Evolutionary conservation across 768 basidiomycete species (phyloP).

Genomic region (Leccinum fibrillosum): DNA sequence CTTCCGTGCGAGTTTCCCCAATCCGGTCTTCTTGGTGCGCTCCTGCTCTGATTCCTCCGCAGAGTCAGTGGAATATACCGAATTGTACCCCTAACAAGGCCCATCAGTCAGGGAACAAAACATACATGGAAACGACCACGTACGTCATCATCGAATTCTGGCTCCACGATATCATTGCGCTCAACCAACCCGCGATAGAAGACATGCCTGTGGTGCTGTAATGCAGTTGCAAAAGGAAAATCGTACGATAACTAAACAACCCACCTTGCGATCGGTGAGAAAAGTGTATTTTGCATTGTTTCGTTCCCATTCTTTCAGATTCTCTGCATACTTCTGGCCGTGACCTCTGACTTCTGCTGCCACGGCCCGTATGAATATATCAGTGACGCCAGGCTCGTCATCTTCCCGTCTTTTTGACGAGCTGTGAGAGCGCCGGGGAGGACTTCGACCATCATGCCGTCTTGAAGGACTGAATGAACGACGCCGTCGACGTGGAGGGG

Average conservation of each 20-base stretch:
- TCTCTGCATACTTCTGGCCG: conserved; percentile 71
- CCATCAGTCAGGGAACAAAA: conserved; percentile 7
- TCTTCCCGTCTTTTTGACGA: conserved; percentile 42
- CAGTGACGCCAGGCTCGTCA: conserved; percentile 59
- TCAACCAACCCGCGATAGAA: conserved; percentile 70
- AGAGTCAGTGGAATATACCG: conserved; percentile 88
- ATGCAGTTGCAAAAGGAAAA: conserved; percentile 1
- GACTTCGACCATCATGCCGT: conserved; percentile 45
- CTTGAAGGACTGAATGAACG: conserved; percentile 52
- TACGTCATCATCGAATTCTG: conserved; percentile 83
- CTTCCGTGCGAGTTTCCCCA: conserved; percentile 77
- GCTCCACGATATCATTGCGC: conserved; percentile 48
- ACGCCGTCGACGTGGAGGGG: conserved; percentile 37
- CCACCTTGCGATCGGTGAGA: conserved; percentile 55
- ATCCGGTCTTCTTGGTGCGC: conserved; percentile 64
- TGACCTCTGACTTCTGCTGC: conserved; percentile 83
- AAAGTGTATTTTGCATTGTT: conserved; percentile 84
- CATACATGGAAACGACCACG: conserved; percentile 12
- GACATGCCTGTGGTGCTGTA: conserved; percentile 67
- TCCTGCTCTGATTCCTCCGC: conserved; percentile 93
- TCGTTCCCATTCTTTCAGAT: conserved; percentile 70
- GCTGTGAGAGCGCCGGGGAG: conserved; percentile 38
- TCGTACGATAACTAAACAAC: conserved; percentile 3
- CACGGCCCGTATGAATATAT: conserved; percentile 83
- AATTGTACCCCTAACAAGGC: conserved; percentile 70